Conservation (phyloP, 2,329 filamentous ascomycete genomes). For the Alternaria sp. region DNA sequence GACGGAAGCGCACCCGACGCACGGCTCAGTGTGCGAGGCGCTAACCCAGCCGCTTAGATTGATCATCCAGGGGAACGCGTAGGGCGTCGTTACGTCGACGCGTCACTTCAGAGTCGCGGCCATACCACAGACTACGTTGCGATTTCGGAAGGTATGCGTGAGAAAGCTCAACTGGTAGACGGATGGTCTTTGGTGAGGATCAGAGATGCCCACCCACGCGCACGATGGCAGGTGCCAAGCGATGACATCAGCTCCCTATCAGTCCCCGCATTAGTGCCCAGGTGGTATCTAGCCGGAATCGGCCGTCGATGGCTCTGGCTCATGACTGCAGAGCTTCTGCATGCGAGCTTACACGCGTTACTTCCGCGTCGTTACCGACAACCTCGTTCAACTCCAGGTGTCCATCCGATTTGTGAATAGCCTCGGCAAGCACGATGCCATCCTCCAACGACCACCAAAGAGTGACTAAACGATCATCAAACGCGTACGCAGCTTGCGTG, state of each 20-base stretch:
- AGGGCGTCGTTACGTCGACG: background rate
- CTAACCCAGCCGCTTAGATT: background rate
- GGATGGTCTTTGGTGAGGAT: background rate
- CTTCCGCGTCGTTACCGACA: background rate
- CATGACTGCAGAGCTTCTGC: background rate
- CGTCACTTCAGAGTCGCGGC: background rate
- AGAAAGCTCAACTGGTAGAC: background rate
- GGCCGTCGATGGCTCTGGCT: background rate
- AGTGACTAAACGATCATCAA: constrained; percentile 36
- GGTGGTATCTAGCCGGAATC: background rate
- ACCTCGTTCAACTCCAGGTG: background rate
- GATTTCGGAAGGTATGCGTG: background rate
- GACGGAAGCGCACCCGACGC: background rate
- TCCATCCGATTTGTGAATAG: background rate
- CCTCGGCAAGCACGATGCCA: constrained; percentile 17
- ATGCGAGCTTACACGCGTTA: background rate
- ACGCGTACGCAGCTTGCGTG: constrained; percentile 15
- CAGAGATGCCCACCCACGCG: background rate
- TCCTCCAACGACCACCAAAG: constrained; percentile 29
- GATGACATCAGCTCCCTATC: background rate
- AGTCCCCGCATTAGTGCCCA: background rate
- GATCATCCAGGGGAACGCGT: background rate
- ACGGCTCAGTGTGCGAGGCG: background rate
- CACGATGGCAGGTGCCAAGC: background rate
- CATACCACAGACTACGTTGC: background rate